Evolutionary conservation across 2,329 filamentous ascomycete genomes (phyloP).

Genomic region (Venturia oleaginea): DNA sequence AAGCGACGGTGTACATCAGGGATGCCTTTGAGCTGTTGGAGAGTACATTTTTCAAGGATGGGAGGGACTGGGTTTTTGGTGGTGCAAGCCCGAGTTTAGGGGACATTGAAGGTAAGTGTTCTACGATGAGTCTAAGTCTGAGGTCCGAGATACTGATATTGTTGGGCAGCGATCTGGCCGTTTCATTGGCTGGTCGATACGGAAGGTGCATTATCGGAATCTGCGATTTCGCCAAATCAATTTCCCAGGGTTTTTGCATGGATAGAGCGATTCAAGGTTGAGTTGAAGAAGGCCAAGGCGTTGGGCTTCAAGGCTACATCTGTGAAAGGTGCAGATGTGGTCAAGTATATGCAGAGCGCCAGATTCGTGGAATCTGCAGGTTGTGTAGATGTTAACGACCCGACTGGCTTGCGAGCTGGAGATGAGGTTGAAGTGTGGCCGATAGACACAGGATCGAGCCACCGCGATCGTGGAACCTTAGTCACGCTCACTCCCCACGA

Average conservation of each 20-base stretch:
- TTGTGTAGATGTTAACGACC: constrained; percentile 42
- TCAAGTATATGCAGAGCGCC: constrained; percentile 36
- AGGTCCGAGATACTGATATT: neutral
- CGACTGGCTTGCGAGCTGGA: constrained; percentile 44
- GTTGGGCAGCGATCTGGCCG: constrained; percentile 49
- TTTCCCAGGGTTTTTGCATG: constrained; percentile 57
- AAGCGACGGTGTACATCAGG: constrained; percentile 48
- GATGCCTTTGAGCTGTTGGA: constrained; percentile 52
- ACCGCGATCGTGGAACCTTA: constrained; percentile 50
- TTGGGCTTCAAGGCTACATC: constrained; percentile 32
- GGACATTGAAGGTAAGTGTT: constrained; percentile 52
- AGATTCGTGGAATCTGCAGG: constrained; percentile 38
- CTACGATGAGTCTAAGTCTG: constrained; percentile 7
- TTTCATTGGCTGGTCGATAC: constrained; percentile 56
- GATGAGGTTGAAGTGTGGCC: constrained; percentile 51
- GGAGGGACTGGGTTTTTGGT: constrained; percentile 54
- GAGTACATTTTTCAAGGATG: constrained; percentile 53
- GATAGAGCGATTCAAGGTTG: constrained; percentile 51
- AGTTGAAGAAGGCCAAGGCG: constrained; percentile 35
- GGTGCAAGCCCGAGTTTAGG: constrained; percentile 46
- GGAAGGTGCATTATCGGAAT: constrained; percentile 45
- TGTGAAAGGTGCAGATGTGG: constrained; percentile 47
- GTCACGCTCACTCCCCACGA: constrained; percentile 45
- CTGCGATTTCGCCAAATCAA: constrained; percentile 40
- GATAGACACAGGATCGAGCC: constrained; percentile 50